Percentiles rank a stretch among this genome's conserved stretches.
Conservation (phyloP, 139 green algal species). For the Gonium pectorale region DNA sequence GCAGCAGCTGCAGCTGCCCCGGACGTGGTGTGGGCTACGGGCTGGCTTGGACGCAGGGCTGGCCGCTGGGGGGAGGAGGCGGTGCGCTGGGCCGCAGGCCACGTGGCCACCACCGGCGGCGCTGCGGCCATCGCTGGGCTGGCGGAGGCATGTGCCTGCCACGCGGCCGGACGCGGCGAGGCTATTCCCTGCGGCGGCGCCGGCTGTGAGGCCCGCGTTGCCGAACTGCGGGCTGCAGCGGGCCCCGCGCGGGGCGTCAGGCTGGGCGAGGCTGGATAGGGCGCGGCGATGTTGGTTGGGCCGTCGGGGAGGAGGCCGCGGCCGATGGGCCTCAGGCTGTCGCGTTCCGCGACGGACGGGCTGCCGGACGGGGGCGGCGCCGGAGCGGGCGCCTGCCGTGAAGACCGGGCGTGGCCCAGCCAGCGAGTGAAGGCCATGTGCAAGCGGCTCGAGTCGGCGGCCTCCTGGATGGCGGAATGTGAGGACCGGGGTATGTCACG, state of each 20-base stretch:
- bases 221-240: not conserved
- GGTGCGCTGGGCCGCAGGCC: not conserved
- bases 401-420: not conserved
- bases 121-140: too few relatives aligned
- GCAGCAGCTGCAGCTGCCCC: too few relatives aligned
- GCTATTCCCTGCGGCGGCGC: too few relatives aligned
- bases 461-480: constrained; percentile 22
- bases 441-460: constrained; percentile 24
- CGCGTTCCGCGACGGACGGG: too few relatives aligned
- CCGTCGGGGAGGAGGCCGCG: too few relatives aligned
- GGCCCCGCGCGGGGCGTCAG: not conserved
- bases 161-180: too few relatives aligned
- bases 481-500: too few relatives aligned
- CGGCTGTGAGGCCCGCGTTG: not conserved
- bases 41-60: not conserved
- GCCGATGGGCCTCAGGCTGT: too few relatives aligned
- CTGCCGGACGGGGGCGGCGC: too few relatives aligned
- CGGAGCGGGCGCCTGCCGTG: too few relatives aligned
- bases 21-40: too few relatives aligned
- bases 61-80: not conserved
- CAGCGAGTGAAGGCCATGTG: constrained; percentile 35
- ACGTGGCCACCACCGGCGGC: not conserved
- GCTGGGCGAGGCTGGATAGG: not conserved
- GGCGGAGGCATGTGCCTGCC: too few relatives aligned
- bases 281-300: constrained; percentile 28